Percentiles rank a stretch among this genome's conserved stretches.
phyloP scores from a whole-genome alignment of 2,329 filamentous ascomycete genomes.

The Fusarium tjaetaba region DNA sequence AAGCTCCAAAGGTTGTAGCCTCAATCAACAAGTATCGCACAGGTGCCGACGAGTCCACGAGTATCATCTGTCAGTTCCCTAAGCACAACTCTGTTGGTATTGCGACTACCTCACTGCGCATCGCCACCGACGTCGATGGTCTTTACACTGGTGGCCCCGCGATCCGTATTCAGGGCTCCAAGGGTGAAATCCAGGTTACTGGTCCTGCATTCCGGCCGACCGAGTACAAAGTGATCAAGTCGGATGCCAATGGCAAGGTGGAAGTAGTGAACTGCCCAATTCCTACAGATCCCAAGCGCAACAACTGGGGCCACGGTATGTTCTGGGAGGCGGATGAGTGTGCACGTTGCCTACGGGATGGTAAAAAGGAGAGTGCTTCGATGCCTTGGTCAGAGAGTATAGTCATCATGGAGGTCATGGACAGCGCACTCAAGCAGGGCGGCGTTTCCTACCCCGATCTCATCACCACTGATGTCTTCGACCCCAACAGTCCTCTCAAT shows the following conservation, averaged over 20 bases:
- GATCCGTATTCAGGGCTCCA: conserved; percentile 82
- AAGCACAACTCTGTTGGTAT: conserved; percentile 75
- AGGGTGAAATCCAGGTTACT: conserved; percentile 84
- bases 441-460: conserved; percentile 64
- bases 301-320: conserved; percentile 78
- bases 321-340: conserved; percentile 89
- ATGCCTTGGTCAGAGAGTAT: conserved; percentile 81
- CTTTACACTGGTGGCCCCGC: conserved; percentile 69
- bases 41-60: conserved; percentile 81
- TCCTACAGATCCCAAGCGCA: conserved; percentile 59
- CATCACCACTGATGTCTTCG: conserved; percentile 67
- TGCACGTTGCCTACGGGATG: conserved; percentile 78
- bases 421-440: conserved; percentile 63
- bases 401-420: conserved; percentile 82
- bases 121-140: conserved; percentile 69
- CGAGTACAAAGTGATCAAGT: conserved; percentile 70
- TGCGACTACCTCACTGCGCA: conserved; percentile 72
- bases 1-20: conserved; percentile 73
- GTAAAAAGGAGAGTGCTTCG: conserved; percentile 76
- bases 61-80: conserved; percentile 80
- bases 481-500: conserved; percentile 70
- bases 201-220: conserved; percentile 76
- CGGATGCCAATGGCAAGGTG: conserved; percentile 57
- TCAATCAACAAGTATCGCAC: conserved; percentile 79
- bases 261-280: conserved; percentile 65